Base-by-base conservation (phyloP, 1,284 basidiomycete genomes). In the Acaromyces ingoldii region DNA sequence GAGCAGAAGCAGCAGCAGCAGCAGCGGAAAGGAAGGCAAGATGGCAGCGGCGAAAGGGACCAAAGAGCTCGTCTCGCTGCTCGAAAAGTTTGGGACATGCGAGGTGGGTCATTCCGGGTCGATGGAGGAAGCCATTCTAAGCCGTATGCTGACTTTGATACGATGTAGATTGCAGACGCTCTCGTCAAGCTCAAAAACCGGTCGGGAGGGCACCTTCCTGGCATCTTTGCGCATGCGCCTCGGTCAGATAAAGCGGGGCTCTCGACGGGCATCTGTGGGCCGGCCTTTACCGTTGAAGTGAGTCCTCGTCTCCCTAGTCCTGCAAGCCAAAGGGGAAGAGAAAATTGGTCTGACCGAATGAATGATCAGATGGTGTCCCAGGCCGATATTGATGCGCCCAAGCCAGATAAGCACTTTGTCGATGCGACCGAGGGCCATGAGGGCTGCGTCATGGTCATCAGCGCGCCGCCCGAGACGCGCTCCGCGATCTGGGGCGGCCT, bases 101-200 rank as follows among this genome's bases (percentile, higher is more conserved):
- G 48, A 49, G 37, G 48, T 49, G 48, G 15, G 46, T 49, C n/a
- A 10, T 17, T 40, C 10, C 9, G 13, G 11, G 13, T 19, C 17
- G 39, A 41, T 13, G 17, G 9, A 11, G 17, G 17, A 9, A 17
- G 10, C 17, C 11, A 41, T 22, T 11, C 17, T 28, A 9, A 9
- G 10, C 17, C 17, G 11, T 10, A 13, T 25, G 22, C 3, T 29
- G 22, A 22, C n/a, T 15, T 40, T 11, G 3, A 36, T 4, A 3
- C n/a, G n/a, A n/a, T n/a, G n/a, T n/a, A 95, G 80, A 80, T 96
- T 17, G 91, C 91, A 1, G 92, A 96, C 76, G 89, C 90, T 1
- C 82, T 96, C 67, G 80, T 92, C 68, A 92, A 90, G 76, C 84
- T 96, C 30, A 84, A 85, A 11, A 71, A 83, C 4, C 79, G 82